Percentiles rank a stretch among this genome's conserved stretches.
Conservation (phyloP, 768 basidiomycete genomes). For the Boletellus sp. region DNA sequence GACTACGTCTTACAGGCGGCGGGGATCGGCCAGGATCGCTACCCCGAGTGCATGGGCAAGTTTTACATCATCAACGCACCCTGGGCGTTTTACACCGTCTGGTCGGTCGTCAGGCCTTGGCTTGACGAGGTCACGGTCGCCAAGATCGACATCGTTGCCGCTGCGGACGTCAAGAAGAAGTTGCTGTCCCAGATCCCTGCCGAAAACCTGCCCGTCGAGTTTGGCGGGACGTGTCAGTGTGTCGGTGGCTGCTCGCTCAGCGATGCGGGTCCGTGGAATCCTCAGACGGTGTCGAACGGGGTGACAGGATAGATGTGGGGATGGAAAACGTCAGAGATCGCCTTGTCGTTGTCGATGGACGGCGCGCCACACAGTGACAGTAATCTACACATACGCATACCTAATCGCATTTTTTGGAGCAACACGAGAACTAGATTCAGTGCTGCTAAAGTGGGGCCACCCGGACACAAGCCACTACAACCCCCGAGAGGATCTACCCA, state of each 20-base stretch:
- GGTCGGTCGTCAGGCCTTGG: constrained; percentile 88
- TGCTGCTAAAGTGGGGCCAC: background rate
- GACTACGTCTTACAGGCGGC: constrained; percentile 81
- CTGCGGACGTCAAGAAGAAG: constrained; percentile 60
- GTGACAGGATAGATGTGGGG: constrained; percentile 15
- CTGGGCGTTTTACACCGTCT: constrained; percentile 86
- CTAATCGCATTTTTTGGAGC: constrained; percentile 26
- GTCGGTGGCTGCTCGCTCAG: constrained; percentile 78
- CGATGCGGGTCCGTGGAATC: constrained; percentile 92
- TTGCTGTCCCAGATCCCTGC: constrained; percentile 77
- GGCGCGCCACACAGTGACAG: background rate
- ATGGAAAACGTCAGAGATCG: background rate
- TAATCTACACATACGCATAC: constrained; percentile 31
- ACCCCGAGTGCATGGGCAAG: constrained; percentile 94
- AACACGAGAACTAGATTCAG: constrained; percentile 6
- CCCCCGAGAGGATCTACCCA: too few species aligned
- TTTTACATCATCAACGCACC: constrained; percentile 99
- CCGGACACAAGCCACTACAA: background rate
- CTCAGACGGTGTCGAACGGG: constrained; percentile 14
- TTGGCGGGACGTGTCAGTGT: constrained; percentile 82
- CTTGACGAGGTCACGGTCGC: constrained; percentile 91
- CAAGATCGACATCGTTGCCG: constrained; percentile 90
- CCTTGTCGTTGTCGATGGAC: background rate
- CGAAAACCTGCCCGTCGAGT: constrained; percentile 80
- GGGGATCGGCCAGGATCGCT: constrained; percentile 82